phyloP scores from a whole-genome alignment of 2,329 filamentous ascomycete genomes.

The Diaporthe sp. region DNA sequence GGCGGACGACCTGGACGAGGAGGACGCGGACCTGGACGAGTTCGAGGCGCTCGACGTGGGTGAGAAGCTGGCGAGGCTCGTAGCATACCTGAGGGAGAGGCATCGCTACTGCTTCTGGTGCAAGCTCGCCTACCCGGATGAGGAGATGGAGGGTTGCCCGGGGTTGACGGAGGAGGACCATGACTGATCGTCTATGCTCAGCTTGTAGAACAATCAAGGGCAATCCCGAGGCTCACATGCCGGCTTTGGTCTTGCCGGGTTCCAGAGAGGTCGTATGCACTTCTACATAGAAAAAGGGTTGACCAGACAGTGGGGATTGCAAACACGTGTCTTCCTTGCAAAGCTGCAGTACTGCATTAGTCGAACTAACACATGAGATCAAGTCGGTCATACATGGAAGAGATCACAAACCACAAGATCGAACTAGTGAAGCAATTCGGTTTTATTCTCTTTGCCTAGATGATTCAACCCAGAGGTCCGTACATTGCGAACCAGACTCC shows the following conservation, averaged over 20 bases:
- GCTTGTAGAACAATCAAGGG: neutral
- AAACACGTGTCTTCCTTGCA: neutral
- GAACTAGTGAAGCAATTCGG: neutral
- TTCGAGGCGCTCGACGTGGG: constrained; percentile 78
- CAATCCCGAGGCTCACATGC: neutral
- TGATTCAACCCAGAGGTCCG: neutral
- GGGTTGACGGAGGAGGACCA: constrained; percentile 89
- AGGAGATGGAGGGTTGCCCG: constrained; percentile 87
- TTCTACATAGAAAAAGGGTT: neutral
- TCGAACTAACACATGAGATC: neutral
- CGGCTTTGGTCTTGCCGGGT: neutral
- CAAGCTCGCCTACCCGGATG: constrained; percentile 83
- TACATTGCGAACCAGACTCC: constrained; percentile 11
- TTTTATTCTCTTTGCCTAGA: constrained; percentile 3
- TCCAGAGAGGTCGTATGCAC: too few relatives aligned
- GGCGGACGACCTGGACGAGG: constrained; percentile 80
- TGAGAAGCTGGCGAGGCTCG: constrained; percentile 76
- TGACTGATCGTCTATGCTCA: constrained; percentile 54
- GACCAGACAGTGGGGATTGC: neutral
- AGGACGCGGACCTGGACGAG: constrained; percentile 83
- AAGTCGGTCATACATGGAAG: too few relatives aligned
- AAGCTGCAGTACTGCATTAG: too few relatives aligned
- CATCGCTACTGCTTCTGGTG: constrained; percentile 97
- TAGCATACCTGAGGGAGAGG: constrained; percentile 77
- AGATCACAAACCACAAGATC: neutral